Base-by-base conservation (phyloP, 73 alveolate genomes). In the Effrenium voratum region DNA sequence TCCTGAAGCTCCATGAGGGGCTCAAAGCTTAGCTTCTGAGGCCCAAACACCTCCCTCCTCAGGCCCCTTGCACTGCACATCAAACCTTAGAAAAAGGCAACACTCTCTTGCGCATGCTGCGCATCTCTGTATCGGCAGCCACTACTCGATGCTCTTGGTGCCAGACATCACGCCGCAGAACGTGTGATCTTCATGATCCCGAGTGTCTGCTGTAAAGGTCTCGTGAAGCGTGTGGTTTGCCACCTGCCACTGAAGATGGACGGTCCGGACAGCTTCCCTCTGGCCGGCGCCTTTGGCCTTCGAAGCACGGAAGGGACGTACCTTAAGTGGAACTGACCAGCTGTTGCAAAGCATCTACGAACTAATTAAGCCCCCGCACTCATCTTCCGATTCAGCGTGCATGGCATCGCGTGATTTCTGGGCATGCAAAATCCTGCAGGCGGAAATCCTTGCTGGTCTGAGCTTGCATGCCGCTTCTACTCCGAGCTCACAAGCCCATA, bases 101-200 rank as follows among this genome's bases (percentile, higher is more conserved):
- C 8, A 52, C 63, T 19, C 3, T 22, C n/a, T 22, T 57, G 5
- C 16, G 28, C 72, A 57, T 30, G 72, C 72, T 22, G 12, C 22
- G 3, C 72, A 57, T 57, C 72, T 1, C 28, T 22, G n/a, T 22
- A 57, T 22, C 72, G 16, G 72, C 28, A 22, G 16, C 1, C 72
- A 57, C 72, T 2, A 22, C 72, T 55, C 22, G 43, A 22, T 30
- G 47, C n/a, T 44, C 68, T 70, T 86, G 68, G 47, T 84, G 43
- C 49, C 34, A 12, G 43, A 44, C 95, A 90, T 90, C 73, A 90
- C 76, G 86, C 97, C 97, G 34, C 88, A 90, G 97, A 90, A 90
- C 13, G 97, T 90, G 76, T 90, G 97, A 43, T 90, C 97, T 55
- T 90, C 97, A 50, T 90, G 97, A 22, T 90, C 97, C n/a, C 97